Evolutionary conservation across 805 yeast species (phyloP).

Genomic region (Starmerella apicola): DNA sequence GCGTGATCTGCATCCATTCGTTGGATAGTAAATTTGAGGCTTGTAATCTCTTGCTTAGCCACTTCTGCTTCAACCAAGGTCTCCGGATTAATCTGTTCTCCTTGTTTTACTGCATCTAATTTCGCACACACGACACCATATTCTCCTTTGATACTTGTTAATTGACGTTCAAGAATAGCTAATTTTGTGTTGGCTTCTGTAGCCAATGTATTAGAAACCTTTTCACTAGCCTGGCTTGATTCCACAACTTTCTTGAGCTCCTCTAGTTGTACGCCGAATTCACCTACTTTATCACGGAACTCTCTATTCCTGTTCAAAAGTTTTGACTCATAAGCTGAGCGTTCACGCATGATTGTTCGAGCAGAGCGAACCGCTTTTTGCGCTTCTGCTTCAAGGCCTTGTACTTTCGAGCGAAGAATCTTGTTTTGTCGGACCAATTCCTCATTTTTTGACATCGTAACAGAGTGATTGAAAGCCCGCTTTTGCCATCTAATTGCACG

Average conservation of each 20-base stretch:
- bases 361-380: constrained; percentile 25
- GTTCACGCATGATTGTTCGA: constrained; percentile 26
- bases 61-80: neutral
- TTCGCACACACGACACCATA: no score
- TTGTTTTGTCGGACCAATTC: constrained; percentile 24
- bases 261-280: constrained; percentile 19
- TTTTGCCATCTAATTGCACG: constrained; percentile 28
- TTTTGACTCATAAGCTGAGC: constrained; percentile 29
- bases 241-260: constrained; percentile 21
- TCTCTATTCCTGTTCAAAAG: constrained; percentile 27
- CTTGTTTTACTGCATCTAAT: neutral
- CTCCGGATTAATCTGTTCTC: neutral
- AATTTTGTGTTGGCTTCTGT: constrained; percentile 24
- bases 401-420: constrained; percentile 22
- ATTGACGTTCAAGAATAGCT: constrained; percentile 18
- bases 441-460: constrained; percentile 25
- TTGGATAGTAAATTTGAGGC: neutral
- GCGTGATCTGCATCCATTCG: constrained; percentile 1
- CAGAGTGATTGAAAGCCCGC: constrained; percentile 22
- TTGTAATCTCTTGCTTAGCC: constrained; percentile 7
- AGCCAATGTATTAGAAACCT: constrained; percentile 25
- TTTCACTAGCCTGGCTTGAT: constrained; percentile 24
- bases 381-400: constrained; percentile 23
- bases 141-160: constrained; percentile 3
- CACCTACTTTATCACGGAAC: constrained; percentile 21